A percentile compares a stretch with the other conserved stretches of the same genome.
phyloP scores from a whole-genome alignment of 2,329 filamentous ascomycete genomes.

The Penicillium sp. region DNA sequence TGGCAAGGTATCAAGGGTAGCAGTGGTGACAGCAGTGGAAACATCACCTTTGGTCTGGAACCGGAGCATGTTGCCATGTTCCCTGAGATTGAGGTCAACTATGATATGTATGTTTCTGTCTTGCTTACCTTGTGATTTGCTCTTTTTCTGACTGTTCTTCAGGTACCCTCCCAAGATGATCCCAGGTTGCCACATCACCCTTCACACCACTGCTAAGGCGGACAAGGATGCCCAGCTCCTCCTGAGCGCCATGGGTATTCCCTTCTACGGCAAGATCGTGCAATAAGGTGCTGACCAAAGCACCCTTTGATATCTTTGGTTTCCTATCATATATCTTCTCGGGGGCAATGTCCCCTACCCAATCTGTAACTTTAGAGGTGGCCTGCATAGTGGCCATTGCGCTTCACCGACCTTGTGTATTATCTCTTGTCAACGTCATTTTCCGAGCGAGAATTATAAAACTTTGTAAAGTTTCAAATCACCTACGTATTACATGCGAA shows the following conservation, averaged over 20 bases:
- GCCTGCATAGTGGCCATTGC: conserved; percentile 22
- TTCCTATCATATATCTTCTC: conserved; percentile 2
- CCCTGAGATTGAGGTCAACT: conserved; percentile 92
- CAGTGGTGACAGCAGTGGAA: conserved; percentile 82
- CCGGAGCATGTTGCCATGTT: conserved; percentile 74
- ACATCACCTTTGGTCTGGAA: conserved; percentile 75
- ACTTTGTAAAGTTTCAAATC: not conserved
- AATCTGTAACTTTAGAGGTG: conserved; percentile 27
- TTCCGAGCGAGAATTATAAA: conserved; percentile 10
- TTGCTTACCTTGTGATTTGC: not conserved
- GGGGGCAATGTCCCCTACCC: conserved; percentile 12
- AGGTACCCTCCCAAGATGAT: conserved; percentile 69
- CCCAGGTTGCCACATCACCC: conserved; percentile 74
- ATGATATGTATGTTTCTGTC: conserved; percentile 65
- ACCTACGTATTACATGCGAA: not conserved
- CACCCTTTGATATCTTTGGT: not conserved
- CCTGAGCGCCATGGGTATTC: conserved; percentile 65
- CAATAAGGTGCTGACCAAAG: conserved; percentile 35
- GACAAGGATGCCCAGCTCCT: conserved; percentile 80
- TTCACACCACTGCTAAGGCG: conserved; percentile 78
- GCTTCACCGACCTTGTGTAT: conserved; percentile 22
- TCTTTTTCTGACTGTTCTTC: conserved; percentile 3
- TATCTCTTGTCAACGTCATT: conserved; percentile 15
- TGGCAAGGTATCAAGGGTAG: conserved; percentile 74
- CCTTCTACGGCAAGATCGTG: conserved; percentile 72